phyloP scores from a whole-genome alignment of 1,284 basidiomycete genomes.

The Chalciporus sp. region DNA sequence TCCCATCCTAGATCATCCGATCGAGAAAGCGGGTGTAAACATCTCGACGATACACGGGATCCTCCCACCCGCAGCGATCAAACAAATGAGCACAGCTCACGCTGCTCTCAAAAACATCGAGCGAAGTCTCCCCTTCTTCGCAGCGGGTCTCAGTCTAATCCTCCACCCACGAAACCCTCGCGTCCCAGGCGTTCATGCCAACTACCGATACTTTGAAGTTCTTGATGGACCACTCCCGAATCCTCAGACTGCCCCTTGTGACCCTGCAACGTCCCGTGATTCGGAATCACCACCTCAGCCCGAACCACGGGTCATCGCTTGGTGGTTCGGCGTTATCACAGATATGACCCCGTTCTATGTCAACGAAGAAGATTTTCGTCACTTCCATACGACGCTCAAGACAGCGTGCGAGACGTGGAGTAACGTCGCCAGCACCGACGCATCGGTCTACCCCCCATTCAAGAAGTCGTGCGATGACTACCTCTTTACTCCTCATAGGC shows the following conservation, averaged over 20 bases:
- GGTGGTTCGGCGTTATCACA: slow-evolving; percentile 97
- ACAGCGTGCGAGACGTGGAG: slow-evolving; percentile 77
- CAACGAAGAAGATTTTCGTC: slow-evolving; percentile 80
- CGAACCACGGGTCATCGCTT: slow-evolving; percentile 66
- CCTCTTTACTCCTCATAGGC: slow-evolving; percentile 88
- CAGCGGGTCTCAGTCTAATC: slow-evolving; percentile 86
- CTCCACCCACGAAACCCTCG: slow-evolving; percentile 92
- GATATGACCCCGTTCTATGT: slow-evolving; percentile 94
- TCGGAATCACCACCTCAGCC: slow-evolving; percentile 21
- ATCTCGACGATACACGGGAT: slow-evolving; percentile 89
- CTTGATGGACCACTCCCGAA: slow-evolving; percentile 20
- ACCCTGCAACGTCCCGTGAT: not conserved
- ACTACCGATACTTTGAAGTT: slow-evolving; percentile 94
- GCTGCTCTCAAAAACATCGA: slow-evolving; percentile 59
- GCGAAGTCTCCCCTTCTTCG: slow-evolving; percentile 82
- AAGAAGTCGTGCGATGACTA: slow-evolving; percentile 97
- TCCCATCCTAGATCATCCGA: slow-evolving; percentile 45
- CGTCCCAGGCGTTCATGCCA: slow-evolving; percentile 88
- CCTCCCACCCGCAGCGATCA: slow-evolving; percentile 83
- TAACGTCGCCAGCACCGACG: slow-evolving; percentile 14
- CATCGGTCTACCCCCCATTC: slow-evolving; percentile 65
- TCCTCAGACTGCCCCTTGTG: too few species aligned
- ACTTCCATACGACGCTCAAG: slow-evolving; percentile 86
- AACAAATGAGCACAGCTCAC: slow-evolving; percentile 92
- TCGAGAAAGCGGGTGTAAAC: slow-evolving; percentile 96